Conservation (phyloP, 768 basidiomycete genomes). For the Saitozyma sp. region DNA sequence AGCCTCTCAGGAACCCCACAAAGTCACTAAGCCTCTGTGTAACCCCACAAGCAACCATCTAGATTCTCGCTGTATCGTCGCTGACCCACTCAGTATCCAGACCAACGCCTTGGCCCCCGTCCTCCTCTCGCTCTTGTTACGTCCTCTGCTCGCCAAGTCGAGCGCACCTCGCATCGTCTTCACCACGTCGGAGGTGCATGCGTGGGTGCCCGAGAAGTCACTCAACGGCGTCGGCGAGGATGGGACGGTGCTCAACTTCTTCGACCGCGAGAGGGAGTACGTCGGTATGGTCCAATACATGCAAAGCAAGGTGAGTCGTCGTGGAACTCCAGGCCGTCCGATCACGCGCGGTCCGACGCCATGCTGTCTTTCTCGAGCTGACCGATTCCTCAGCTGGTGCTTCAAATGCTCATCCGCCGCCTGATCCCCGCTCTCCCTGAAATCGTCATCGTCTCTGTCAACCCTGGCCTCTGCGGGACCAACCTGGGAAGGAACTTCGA, state of each 20-base stretch:
- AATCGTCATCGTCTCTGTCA: too few species aligned
- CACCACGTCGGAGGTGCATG: conserved; percentile 17
- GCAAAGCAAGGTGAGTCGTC: conserved; percentile 18
- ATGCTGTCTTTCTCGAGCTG: too few species aligned
- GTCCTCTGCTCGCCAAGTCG: conserved; percentile 12
- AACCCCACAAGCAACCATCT: too few species aligned
- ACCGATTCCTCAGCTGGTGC: conserved; percentile 1
- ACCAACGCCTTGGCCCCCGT: conserved; percentile 22
- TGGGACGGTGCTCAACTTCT: conserved; percentile 2
- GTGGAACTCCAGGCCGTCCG: too few species aligned
- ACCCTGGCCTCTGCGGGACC: too few species aligned
- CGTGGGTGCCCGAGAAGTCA: conserved; percentile 3
- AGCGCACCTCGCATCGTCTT: conserved; percentile 15
- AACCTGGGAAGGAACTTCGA: too few species aligned
- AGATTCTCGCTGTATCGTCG: too few species aligned
- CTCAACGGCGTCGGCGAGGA: conserved; percentile 3
- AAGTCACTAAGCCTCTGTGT: too few species aligned
- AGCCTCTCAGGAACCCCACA: too few species aligned
- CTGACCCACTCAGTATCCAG: conserved; percentile 3
- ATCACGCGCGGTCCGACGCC: too few species aligned
- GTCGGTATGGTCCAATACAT: conserved; percentile 14
- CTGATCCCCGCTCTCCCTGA: too few species aligned
- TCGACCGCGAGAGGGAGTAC: conserved; percentile 15
- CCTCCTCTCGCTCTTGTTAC: conserved; percentile 10
- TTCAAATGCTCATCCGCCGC: too few species aligned